Conservation (phyloP, 2,329 filamentous ascomycete species). For the Claviceps sp. region DNA sequence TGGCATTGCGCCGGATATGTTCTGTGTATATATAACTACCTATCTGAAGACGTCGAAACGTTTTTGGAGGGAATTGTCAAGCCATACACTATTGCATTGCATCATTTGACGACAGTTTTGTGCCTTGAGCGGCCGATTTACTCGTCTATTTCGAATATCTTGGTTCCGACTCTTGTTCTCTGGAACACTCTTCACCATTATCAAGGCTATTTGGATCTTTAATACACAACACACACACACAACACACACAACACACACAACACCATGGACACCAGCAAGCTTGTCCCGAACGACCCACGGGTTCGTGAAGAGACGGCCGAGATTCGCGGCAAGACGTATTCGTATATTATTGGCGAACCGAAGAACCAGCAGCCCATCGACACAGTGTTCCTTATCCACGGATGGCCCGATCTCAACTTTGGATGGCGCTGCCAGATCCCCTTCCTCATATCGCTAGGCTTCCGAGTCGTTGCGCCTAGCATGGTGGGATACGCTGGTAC, state of each 20-base stretch:
- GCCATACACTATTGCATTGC: too few relatives aligned
- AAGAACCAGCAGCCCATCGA: conserved; percentile 25
- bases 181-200: too few relatives aligned
- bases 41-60: too few relatives aligned
- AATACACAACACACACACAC: too few relatives aligned
- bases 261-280: conserved; percentile 45
- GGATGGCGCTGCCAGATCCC: conserved; percentile 90
- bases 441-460: conserved; percentile 53
- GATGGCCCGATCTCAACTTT: conserved; percentile 70
- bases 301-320: conserved; percentile 48
- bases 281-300: conserved; percentile 52
- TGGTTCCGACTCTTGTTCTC: too few relatives aligned
- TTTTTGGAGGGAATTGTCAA: too few relatives aligned
- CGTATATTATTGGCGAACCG: conserved; percentile 45
- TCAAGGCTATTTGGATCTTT: too few relatives aligned
- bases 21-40: too few relatives aligned
- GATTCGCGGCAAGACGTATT: conserved; percentile 59
- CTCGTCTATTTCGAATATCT: too few relatives aligned
- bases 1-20: too few relatives aligned
- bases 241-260: neutral
- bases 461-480: conserved; percentile 73
- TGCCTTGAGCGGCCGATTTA: too few relatives aligned
- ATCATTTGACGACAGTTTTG: too few relatives aligned
- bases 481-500: conserved; percentile 78
- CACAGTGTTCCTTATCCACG: conserved; percentile 50